Percentiles rank a stretch among this genome's conserved stretches.
Conservation (phyloP, 495 filamentous ascomycete species). For the Penicilliopsis zonata region DNA sequence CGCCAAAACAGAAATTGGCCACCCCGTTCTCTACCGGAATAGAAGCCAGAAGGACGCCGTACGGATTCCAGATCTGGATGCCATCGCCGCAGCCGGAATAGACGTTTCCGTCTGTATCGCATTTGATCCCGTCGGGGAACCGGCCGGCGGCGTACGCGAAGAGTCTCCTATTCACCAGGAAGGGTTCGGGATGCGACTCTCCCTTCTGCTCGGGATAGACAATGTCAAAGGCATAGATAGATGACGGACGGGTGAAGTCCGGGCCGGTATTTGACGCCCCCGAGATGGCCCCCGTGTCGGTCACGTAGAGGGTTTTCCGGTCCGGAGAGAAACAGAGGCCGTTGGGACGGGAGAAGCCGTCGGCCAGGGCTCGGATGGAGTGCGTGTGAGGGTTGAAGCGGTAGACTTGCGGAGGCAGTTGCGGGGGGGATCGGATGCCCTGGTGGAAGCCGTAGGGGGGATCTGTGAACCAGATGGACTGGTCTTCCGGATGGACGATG, state of each 20-base stretch:
- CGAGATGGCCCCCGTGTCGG: conserved; percentile 34
- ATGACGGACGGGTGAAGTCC: not conserved
- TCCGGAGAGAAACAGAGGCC: conserved; percentile 37
- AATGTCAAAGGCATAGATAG: conserved; percentile 6
- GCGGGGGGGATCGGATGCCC: conserved; percentile 30
- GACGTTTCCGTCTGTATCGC: conserved; percentile 47
- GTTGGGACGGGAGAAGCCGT: conserved; percentile 35
- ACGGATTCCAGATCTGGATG: conserved; percentile 47
- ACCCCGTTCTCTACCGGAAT: conserved; percentile 30
- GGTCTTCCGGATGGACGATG: conserved; percentile 21
- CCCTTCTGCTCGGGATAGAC: conserved; percentile 16
- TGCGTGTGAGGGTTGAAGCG: conserved; percentile 37
- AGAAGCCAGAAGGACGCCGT: conserved; percentile 41
- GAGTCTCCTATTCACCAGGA: conserved; percentile 38
- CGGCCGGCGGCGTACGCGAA: conserved; percentile 47
- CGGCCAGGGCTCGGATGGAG: conserved; percentile 35
- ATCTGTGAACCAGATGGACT: conserved; percentile 46
- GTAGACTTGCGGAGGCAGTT: conserved; percentile 36
- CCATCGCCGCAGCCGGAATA: conserved; percentile 51
- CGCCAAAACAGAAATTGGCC: conserved; percentile 34
- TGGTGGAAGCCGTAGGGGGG: conserved; percentile 35
- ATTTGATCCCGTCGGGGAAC: conserved; percentile 49
- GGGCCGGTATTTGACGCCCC: conserved; percentile 11
- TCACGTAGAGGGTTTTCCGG: conserved; percentile 35
- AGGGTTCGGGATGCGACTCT: conserved; percentile 14